Evolutionary conservation across 225 moss, liverwort and hornwort genomes (phyloP), one percentile per base, ranked within the genome.

Genomic region (Sphagnum tenellum): DNA sequence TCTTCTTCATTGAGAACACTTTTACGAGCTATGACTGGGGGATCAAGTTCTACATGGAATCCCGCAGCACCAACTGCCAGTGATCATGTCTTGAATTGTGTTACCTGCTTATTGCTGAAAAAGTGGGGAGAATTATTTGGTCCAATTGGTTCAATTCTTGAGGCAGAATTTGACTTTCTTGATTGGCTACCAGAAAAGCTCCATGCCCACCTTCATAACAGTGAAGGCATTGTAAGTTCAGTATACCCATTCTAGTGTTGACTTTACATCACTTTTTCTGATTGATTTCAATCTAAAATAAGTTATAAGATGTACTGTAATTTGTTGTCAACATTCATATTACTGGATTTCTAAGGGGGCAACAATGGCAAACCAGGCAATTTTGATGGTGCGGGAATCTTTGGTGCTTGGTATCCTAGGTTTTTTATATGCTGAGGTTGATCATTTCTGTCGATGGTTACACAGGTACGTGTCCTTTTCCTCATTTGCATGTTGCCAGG

Each of bases 141-240:
- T 1, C 69, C 69, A 0, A 61, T 60, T 53, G 61, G 55, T 5
- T 67, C 71, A n/a, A 50, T 29, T 29, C 29, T 29, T 29, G 29
- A 29, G 29, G 29, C 71, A 0, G 44, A 59, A 12, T 14, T 9
- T 8, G 67, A 70, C 7, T 11, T 55, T 60, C 79, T 83, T 49
- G 71, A 77, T 50, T 83, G 79, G 79, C 67, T 83, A 59, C 79
- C 83, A 61, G 67, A 74, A 49, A 57, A 74, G 51, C 66, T 83
- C 2, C 83, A 74, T 2, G 71, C 69, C 48, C 74, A 83, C n/a
- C 8, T 83, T 51, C 77, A 83, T 66, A 74, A 10, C 54, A 76
- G 76, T 66, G 83, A 83, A 72, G 79, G 49, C 14, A 69, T 83
- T 60, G 83, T 79, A 65, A 74, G 76, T 45, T 10, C 52, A 5